A percentile compares a stretch with the other conserved stretches of the same genome.
phyloP scores from a whole-genome alignment of 495 filamentous ascomycete species.

The Talaromyces stipitatus region DNA sequence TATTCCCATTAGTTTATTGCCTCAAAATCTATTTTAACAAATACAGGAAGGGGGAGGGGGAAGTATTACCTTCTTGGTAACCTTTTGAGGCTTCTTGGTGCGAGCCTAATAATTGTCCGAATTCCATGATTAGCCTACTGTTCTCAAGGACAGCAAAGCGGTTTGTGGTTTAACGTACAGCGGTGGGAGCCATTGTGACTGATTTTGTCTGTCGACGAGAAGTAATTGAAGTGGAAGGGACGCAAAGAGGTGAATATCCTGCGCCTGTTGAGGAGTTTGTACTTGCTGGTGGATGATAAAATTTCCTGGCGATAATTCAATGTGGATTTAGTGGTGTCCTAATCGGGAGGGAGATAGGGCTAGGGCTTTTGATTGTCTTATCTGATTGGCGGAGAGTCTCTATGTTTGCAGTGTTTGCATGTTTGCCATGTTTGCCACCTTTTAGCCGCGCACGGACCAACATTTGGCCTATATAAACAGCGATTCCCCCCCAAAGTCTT shows the following conservation, averaged over 20 bases:
- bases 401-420: background rate
- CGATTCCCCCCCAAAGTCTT: constrained; percentile 5
- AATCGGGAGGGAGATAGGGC: constrained; percentile 20
- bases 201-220: constrained; percentile 13
- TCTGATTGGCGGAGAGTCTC: constrained; percentile 5
- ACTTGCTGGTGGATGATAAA: constrained; percentile 8
- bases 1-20: constrained; percentile 22
- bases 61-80: constrained; percentile 55
- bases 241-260: constrained; percentile 58
- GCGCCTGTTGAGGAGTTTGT: constrained; percentile 26
- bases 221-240: constrained; percentile 21
- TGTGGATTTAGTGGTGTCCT: background rate
- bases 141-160: constrained; percentile 86
- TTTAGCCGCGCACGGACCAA: constrained; percentile 11
- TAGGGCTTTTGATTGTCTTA: background rate
- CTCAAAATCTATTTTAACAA: constrained; percentile 4
- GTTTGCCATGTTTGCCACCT: background rate
- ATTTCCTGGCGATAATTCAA: constrained; percentile 18
- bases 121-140: constrained; percentile 27
- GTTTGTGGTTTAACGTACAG: constrained; percentile 64
- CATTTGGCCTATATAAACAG: constrained; percentile 22
- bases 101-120: constrained; percentile 28
- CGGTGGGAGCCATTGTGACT: constrained; percentile 46
- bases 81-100: constrained; percentile 58
- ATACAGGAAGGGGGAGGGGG: background rate